Evolutionary conservation across 345 rosid species (phyloP), one percentile per base, ranked within the genome.

Genomic region (Carallia brachiata): DNA sequence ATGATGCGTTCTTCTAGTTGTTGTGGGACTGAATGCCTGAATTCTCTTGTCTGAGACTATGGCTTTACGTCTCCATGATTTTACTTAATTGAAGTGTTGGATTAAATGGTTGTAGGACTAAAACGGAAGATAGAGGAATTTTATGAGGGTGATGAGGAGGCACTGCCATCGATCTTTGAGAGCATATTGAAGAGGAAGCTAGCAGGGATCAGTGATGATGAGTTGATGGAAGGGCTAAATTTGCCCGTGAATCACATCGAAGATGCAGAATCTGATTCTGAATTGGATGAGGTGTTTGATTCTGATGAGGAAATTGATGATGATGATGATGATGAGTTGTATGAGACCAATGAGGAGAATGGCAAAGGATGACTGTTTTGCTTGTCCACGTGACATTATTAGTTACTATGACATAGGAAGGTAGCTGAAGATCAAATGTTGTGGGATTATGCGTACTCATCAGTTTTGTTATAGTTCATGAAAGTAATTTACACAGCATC

Each of bases 281-380:
- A 88, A 81, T 86, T 94, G 7, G 97, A 88, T 75, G 89, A 83
- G 1, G 32, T 76, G 15, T 75, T 83, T 64, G 62, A 76, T 15
- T 88, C 99, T 2, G 98, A 95, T 44, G 85, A 86, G 50, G 98
- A 95, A 66, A 79, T 86, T 39, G 88, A 90, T 31, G 75, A 95
- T 84, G 2, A 10, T 44, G 50, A 44, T 10, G 50, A 44, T n/a
- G n/a, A n/a, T n/a, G n/a, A n/a, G 50, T 76, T 92, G 69, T 90
- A 85, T 70, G 80, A 82, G 73, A 81, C 92, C 0, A 84, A 79
- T 73, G 73, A 67, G 82, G 39, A 92, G 75, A 74, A 85, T 89
- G 96, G 70, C 39, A 39, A 65, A 79, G 60, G 85, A 95, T 74
- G 89, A 92, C 17, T 44, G 4, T 12, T 44, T 0, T 44, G 17